These are phyloP conservation scores for Boletus sp. DNA, from an alignment of 768 basidiomycete genomes.

Conservation along the genomic window DNA sequence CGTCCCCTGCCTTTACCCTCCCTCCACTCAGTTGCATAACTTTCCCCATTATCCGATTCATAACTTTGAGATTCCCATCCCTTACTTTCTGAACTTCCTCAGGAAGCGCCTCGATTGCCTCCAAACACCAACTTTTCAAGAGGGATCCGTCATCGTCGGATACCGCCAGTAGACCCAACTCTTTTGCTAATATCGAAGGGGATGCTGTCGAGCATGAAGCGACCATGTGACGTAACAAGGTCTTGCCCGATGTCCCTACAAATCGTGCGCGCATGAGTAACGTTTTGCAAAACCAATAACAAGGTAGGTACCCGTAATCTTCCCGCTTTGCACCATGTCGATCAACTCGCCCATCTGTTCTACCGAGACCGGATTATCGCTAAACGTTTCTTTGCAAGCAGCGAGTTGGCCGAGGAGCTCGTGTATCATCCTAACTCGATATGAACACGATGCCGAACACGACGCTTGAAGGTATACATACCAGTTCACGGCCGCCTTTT, in stretches of 20 bases:
- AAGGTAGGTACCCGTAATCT: conserved; percentile 60
- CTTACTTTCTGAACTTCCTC: conserved; percentile 63
- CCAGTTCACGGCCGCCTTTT: conserved; percentile 85
- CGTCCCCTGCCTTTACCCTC: conserved; percentile 68
- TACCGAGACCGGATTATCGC: conserved; percentile 57
- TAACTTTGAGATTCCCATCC: conserved; percentile 70
- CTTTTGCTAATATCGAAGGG: conserved; percentile 44
- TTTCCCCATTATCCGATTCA: conserved; percentile 47
- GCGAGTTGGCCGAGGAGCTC: conserved; percentile 81
- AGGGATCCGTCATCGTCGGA: conserved; percentile 34
- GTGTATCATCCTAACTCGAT: conserved; percentile 73
- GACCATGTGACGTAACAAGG: conserved; percentile 72
- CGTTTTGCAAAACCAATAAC: not conserved
- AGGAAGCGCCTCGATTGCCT: conserved; percentile 66
- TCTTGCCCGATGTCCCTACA: conserved; percentile 75
- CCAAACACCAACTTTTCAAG: conserved; percentile 53
- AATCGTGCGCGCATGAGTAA: not conserved
- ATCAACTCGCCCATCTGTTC: conserved; percentile 74
- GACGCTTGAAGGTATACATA: conserved; percentile 32
- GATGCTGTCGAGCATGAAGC: conserved; percentile 37
- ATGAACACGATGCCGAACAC: not conserved
- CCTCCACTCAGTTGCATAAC: conserved; percentile 84
- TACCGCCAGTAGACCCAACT: conserved; percentile 48
- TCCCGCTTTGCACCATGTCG: conserved; percentile 63
- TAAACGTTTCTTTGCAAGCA: conserved; percentile 52